Conservation (phyloP, 768 basidiomycete genomes). For the Amanita polypyramis region DNA sequence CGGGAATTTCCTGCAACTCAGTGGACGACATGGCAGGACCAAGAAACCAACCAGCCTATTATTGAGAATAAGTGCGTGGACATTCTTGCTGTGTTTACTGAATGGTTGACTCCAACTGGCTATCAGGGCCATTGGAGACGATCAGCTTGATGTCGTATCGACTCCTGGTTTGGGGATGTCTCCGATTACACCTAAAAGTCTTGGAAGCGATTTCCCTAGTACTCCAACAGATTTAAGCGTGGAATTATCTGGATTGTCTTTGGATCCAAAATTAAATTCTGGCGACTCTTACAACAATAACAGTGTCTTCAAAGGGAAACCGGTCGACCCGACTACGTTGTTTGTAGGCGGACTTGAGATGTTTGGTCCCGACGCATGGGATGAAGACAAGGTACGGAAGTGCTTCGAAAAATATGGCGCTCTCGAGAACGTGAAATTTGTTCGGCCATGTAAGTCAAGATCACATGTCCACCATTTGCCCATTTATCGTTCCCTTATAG, state of each 20-base stretch:
- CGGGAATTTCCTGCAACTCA: background rate
- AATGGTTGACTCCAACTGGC: background rate
- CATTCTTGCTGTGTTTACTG: background rate
- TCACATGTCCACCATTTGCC: background rate
- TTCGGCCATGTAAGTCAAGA: constrained; percentile 45
- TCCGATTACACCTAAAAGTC: constrained; percentile 40
- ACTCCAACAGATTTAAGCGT: constrained; percentile 34
- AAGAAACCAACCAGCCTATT: background rate
- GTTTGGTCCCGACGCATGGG: constrained; percentile 55
- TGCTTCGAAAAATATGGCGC: constrained; percentile 59
- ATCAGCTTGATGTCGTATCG: background rate
- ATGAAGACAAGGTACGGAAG: constrained; percentile 46
- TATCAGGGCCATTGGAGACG: constrained; percentile 12
- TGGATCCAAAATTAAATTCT: constrained; percentile 16
- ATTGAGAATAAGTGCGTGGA: background rate
- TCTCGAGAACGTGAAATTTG: constrained; percentile 54
- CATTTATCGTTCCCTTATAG: constrained; percentile 22
- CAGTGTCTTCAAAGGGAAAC: constrained; percentile 22
- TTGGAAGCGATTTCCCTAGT: constrained; percentile 35
- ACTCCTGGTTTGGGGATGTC: constrained; percentile 38
- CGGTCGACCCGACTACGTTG: constrained; percentile 54
- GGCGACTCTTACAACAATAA: constrained; percentile 12
- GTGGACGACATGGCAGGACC: constrained; percentile 4
- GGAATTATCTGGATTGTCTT: constrained; percentile 19
- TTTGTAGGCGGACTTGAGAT: constrained; percentile 73